Base-by-base conservation (phyloP, 2,329 filamentous ascomycete species). In the Hypocrella siamensis region DNA sequence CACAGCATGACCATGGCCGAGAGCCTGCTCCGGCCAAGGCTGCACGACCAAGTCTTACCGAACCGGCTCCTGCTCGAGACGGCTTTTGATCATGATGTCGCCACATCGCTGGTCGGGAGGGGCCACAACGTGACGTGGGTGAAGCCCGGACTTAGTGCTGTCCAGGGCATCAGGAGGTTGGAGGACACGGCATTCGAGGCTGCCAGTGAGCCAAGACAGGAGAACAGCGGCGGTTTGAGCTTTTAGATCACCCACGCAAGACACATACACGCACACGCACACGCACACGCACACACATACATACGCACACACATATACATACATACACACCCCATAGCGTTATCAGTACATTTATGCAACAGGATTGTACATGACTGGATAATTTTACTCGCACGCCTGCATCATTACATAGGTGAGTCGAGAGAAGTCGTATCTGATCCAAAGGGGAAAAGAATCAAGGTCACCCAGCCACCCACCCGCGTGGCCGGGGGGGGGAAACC, bases 11-110 rank as follows among this genome's bases (percentile, higher is more conserved):
- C 65, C 1, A 63, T 75, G 5, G 52, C 57, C 0, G 58, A 78
- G 31, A 79, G 82, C 1, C 60, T 92, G 11, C 61, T 60, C 0
- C 53, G 67, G 44, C 79, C 79, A 1, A 62, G 85, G 7, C 56
- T 92, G 16, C 85, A 93, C 46, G 82, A 93, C 47, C 85, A 93
- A 55, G 60, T 93, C 8, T 61, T 84, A 32, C 85, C 84, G 0
- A 77, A 84, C 42, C 54, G 57, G 30, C 66, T 75, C 2, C 58
- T 57, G 1, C 75, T 90, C 32, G 84, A 93, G 54, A 71, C 70
- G 19, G 52, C 52, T 0, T 92, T 79, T 42, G 65, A 81, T 42
- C 76, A 78, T 38, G 47, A 43, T 2, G 79, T 75, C 0, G 70
- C 73, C 5, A 67, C 61, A 2, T 77, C 67, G 38, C 65, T 93